These are phyloP conservation scores for Sodiomyces alkalinus DNA, from an alignment of 2,329 filamentous ascomycete species.

Conservation along the genomic window DNA sequence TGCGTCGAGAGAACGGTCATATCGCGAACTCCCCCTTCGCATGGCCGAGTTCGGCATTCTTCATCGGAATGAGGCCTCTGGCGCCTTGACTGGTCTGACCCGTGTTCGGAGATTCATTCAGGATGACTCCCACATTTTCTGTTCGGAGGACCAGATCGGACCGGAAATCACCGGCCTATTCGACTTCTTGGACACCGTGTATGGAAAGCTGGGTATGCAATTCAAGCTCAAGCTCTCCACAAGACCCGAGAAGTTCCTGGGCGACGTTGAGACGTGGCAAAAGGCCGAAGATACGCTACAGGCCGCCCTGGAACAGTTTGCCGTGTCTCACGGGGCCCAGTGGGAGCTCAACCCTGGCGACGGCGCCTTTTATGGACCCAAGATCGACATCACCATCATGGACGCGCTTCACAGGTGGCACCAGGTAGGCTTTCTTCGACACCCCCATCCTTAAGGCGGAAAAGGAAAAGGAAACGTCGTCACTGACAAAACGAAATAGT, in stretches of 20 bases:
- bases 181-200: constrained; percentile 67
- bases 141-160: constrained; percentile 60
- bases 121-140: constrained; percentile 95
- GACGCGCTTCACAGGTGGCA: constrained; percentile 51
- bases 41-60: constrained; percentile 93
- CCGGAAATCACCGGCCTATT: constrained; percentile 71
- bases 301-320: constrained; percentile 66
- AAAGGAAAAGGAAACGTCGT: not conserved
- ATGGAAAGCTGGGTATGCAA: constrained; percentile 59
- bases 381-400: constrained; percentile 92
- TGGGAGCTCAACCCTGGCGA: constrained; percentile 94
- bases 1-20: constrained; percentile 67
- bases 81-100: constrained; percentile 78
- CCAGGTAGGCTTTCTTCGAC: not conserved
- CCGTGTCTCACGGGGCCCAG: constrained; percentile 28
- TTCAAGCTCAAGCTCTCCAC: constrained; percentile 82
- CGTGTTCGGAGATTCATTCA: constrained; percentile 90
- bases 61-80: constrained; percentile 89
- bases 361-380: constrained; percentile 95
- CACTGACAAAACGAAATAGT: constrained; percentile 45
- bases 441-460: not conserved
- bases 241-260: constrained; percentile 74
- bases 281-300: constrained; percentile 70
- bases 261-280: constrained; percentile 77
- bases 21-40: constrained; percentile 78